phyloP scores from a whole-genome alignment of 2,329 filamentous ascomycete species.

The Colletotrichum spinosum region DNA sequence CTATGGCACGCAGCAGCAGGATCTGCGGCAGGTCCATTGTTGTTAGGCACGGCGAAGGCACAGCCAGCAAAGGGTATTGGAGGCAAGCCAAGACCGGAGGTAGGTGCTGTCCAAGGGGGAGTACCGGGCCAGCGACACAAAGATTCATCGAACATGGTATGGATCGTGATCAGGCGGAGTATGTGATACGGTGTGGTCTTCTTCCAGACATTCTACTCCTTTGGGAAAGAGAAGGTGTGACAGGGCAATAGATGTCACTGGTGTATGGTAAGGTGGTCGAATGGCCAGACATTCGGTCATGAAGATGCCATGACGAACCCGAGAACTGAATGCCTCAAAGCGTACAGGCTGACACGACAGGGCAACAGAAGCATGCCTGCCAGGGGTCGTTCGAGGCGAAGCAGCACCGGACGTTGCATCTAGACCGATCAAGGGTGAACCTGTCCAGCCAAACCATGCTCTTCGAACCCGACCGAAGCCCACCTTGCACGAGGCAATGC shows the following conservation, averaged over 20 bases:
- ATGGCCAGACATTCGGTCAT: background rate
- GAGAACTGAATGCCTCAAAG: background rate
- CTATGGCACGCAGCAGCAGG: conserved; percentile 5
- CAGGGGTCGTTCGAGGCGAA: no score
- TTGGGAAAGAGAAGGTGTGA: conserved; percentile 4
- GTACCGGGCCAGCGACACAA: background rate
- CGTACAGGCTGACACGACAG: background rate
- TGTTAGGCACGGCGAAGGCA: conserved; percentile 1
- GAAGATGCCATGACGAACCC: conserved; percentile 3
- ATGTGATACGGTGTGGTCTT: conserved; percentile 7
- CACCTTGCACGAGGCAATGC: conserved; percentile 11
- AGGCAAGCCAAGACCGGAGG: conserved; percentile 5
- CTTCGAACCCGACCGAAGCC: background rate
- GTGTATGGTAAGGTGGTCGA: background rate
- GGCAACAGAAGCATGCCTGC: no score
- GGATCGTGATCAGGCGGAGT: conserved; percentile 19
- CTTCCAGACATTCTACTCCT: conserved; percentile 13
- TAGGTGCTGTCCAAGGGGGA: background rate
- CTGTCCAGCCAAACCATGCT: background rate
- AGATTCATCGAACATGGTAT: background rate
- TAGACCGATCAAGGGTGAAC: background rate
- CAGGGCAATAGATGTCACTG: background rate
- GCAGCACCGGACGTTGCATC: no score
- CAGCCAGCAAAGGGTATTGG: background rate
- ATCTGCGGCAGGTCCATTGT: conserved; percentile 11